Percentiles rank a stretch among this genome's conserved stretches.
phyloP scores from a whole-genome alignment of 352 stramenopile genomes.

The Labyrinthula sp. region DNA sequence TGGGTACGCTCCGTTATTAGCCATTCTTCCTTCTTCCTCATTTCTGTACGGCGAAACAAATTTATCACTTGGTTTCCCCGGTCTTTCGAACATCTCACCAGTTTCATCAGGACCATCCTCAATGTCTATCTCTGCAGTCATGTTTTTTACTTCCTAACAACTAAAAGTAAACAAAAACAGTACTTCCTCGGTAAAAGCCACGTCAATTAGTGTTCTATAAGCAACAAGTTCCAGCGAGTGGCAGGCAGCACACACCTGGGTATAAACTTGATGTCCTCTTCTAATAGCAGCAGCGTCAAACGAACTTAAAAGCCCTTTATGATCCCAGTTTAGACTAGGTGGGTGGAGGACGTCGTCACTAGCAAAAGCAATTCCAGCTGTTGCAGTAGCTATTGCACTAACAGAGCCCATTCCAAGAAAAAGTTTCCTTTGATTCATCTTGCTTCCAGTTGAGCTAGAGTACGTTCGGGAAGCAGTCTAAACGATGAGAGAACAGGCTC shows the following conservation, averaged over 20 bases:
- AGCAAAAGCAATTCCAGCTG: slow-evolving; percentile 1
- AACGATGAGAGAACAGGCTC: too few relatives aligned
- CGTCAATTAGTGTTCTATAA: slow-evolving; percentile 89
- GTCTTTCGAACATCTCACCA: slow-evolving; percentile 96
- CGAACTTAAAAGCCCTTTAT: slow-evolving; percentile 26
- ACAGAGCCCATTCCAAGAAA: too few relatives aligned
- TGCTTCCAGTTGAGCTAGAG: too few relatives aligned
- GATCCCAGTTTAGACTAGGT: slow-evolving; percentile 28
- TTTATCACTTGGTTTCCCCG: slow-evolving; percentile 77
- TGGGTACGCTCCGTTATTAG: slow-evolving; percentile 87
- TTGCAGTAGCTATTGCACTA: slow-evolving; percentile 30
- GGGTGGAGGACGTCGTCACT: slow-evolving; percentile 26
- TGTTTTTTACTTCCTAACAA: slow-evolving; percentile 52
- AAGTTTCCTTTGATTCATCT: too few relatives aligned
- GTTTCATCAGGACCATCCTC: slow-evolving; percentile 86
- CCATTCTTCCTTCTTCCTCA: slow-evolving; percentile 78
- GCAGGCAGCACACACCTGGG: slow-evolving; percentile 89
- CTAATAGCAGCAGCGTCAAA: slow-evolving; percentile 47
- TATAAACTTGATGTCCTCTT: slow-evolving; percentile 95
- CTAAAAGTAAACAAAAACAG: too few relatives aligned
- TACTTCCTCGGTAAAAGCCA: slow-evolving; percentile 78
- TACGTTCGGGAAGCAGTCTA: too few relatives aligned
- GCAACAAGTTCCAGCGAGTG: slow-evolving; percentile 81
- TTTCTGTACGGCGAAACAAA: slow-evolving; percentile 88
- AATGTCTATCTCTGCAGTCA: slow-evolving; percentile 80